phyloP scores from a whole-genome alignment of 805 yeast species.

The Lipomyces yamanashiensis region DNA sequence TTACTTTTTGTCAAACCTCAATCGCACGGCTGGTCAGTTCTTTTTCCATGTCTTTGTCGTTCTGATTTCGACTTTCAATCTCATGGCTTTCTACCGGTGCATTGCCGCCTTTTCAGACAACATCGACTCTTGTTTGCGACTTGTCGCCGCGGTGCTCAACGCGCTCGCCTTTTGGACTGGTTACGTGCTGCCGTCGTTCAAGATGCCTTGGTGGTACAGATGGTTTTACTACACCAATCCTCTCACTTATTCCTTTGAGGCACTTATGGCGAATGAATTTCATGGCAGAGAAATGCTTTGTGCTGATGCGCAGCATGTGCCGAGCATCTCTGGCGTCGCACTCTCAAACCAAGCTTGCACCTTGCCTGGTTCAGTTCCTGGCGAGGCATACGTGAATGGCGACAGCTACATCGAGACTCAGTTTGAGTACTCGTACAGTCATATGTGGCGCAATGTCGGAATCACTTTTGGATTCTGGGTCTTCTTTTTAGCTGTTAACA shows the following conservation, averaged over 20 bases:
- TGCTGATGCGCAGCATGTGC: conserved; percentile 51
- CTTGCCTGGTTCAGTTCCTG: conserved; percentile 63
- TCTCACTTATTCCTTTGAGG: conserved; percentile 62
- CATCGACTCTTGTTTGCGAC: conserved; percentile 51
- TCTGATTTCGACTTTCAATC: conserved; percentile 50
- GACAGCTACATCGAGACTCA: conserved; percentile 56
- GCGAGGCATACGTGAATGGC: conserved; percentile 60
- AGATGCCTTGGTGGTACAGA: conserved; percentile 73
- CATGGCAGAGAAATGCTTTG: conserved; percentile 62
- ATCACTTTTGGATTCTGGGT: conserved; percentile 60
- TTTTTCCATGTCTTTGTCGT: conserved; percentile 54
- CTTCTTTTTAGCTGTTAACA: conserved; percentile 51
- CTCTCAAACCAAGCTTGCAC: conserved; percentile 54
- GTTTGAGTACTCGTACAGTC: conserved; percentile 54
- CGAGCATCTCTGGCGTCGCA: conserved; percentile 52
- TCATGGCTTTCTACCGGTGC: conserved; percentile 53
- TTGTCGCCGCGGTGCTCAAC: conserved; percentile 51
- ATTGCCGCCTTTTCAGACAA: conserved; percentile 45
- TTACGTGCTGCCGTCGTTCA: conserved; percentile 53
- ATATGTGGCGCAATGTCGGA: conserved; percentile 69
- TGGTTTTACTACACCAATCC: conserved; percentile 68
- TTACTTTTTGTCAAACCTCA: conserved; percentile 61
- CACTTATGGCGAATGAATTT: conserved; percentile 69
- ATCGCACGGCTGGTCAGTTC: conserved; percentile 59
- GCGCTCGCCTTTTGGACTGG: conserved; percentile 53